Evolutionary conservation across 805 yeast species (phyloP).

Genomic region (Metschnikowia cubensis): DNA sequence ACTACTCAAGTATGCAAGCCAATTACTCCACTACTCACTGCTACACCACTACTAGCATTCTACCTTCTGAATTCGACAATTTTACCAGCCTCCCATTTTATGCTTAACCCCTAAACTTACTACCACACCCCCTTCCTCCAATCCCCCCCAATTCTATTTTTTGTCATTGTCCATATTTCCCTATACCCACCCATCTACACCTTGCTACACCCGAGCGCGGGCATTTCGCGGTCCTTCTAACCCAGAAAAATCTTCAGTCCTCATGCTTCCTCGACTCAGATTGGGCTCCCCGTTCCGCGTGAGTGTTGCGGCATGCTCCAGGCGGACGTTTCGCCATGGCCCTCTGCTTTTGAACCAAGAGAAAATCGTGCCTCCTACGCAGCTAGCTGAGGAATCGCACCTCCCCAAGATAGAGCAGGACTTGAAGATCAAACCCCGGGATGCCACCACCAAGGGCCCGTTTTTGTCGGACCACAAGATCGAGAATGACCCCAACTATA

Average conservation of each 20-base stretch:
- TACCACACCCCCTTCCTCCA: too few relatives aligned
- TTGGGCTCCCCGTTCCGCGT: not conserved
- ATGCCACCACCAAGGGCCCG: constrained; percentile 33
- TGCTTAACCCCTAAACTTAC: too few relatives aligned
- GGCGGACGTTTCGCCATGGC: constrained; percentile 11
- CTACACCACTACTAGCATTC: too few relatives aligned
- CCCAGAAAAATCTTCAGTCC: constrained; percentile 1
- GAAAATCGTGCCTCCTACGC: constrained; percentile 28
- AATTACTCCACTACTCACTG: too few relatives aligned
- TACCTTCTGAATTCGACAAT: too few relatives aligned
- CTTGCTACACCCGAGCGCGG: too few relatives aligned
- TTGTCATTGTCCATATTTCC: too few relatives aligned
- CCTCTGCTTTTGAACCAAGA: constrained; percentile 20
- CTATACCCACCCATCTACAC: too few relatives aligned
- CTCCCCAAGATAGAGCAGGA: constrained; percentile 38
- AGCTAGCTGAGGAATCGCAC: constrained; percentile 37
- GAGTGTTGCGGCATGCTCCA: not conserved
- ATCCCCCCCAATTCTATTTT: too few relatives aligned
- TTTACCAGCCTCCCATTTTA: too few relatives aligned
- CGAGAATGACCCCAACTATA: constrained; percentile 34
- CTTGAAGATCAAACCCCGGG: constrained; percentile 31
- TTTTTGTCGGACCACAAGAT: constrained; percentile 37
- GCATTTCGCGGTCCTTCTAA: too few relatives aligned
- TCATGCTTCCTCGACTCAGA: constrained; percentile 1
- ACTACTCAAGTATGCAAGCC: too few relatives aligned